These are phyloP conservation scores for Calophaca sinica DNA, from an alignment of 306 rosid genomes.

Conservation along the genomic window DNA sequence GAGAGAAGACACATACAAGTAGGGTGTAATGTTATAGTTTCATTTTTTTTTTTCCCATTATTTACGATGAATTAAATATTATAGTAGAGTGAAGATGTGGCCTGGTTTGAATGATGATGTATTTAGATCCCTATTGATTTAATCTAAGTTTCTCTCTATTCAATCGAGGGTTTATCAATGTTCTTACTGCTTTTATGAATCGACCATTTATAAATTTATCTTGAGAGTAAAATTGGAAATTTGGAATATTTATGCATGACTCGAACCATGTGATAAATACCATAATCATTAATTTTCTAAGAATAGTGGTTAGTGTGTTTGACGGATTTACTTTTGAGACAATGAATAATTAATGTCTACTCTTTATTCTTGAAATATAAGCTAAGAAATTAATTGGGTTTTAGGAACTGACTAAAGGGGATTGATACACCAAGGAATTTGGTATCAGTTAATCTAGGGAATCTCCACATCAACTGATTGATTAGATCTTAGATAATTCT, in stretches of 20 bases:
- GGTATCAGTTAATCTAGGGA: slow-evolving; percentile 13
- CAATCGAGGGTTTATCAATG: neutral
- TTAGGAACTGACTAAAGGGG: slow-evolving; percentile 1
- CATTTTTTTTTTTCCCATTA: slow-evolving; percentile 5
- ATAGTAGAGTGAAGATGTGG: neutral
- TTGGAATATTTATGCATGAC: neutral
- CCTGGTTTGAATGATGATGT: slow-evolving; percentile 7
- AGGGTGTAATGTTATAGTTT: neutral
- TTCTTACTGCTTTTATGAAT: slow-evolving; percentile 1
- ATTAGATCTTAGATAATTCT: slow-evolving; percentile 9
- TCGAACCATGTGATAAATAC: neutral
- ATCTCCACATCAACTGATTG: slow-evolving; percentile 25
- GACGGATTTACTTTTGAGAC: neutral
- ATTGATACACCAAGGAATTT: slow-evolving; percentile 9
- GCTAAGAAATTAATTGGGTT: slow-evolving; percentile 22
- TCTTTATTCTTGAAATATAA: slow-evolving; percentile 18
- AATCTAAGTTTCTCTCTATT: slow-evolving; percentile 13
- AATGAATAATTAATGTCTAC: neutral
- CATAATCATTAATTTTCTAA: slow-evolving; percentile 25
- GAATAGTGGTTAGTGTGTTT: neutral
- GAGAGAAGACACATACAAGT: neutral
- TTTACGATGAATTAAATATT: slow-evolving; percentile 3
- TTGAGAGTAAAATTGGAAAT: slow-evolving; percentile 9
- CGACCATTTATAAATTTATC: neutral
- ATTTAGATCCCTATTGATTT: slow-evolving; percentile 11